Conservation (phyloP, 2,329 filamentous ascomycete species). For the Ophiostoma quercus region DNA sequence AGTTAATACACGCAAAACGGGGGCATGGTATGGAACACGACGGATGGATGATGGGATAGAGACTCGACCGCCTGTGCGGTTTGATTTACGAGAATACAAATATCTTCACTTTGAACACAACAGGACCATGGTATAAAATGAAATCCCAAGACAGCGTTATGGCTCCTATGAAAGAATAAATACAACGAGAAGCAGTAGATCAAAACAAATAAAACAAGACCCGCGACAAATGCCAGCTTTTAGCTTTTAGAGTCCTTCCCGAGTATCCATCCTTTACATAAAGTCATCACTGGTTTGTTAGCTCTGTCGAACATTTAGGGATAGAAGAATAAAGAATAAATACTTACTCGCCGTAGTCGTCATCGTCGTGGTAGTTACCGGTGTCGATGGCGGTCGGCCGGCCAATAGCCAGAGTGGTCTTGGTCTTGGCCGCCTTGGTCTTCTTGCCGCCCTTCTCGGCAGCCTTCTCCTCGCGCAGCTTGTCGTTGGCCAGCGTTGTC, state of each 20-base stretch:
- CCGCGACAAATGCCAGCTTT: neutral
- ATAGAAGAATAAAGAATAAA: neutral
- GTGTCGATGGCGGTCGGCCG: conserved; percentile 62
- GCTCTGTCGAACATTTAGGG: neutral
- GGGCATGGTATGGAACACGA: neutral
- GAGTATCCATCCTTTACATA: conserved; percentile 48
- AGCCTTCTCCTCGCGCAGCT: conserved; percentile 97
- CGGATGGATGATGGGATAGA: neutral
- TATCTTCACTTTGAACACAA: neutral
- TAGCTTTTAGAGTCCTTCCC: conserved; percentile 7
- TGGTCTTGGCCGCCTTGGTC: conserved; percentile 92
- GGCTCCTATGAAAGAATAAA: neutral
- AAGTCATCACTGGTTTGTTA: conserved; percentile 56
- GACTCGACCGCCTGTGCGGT: neutral
- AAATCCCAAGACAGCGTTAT: neutral
- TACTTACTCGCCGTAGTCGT: conserved; percentile 71
- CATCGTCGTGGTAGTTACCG: conserved; percentile 66
- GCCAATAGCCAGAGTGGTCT: conserved; percentile 70
- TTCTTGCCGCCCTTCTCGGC: conserved; percentile 95
- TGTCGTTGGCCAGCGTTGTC: conserved; percentile 92
- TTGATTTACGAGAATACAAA: neutral
- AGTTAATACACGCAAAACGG: neutral
- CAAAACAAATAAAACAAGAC: conserved; percentile 18
- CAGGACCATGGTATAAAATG: neutral
- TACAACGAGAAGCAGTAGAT: conserved; percentile 13